Base-by-base conservation (phyloP, 2,329 filamentous ascomycete species). In the Pyrenochaeta sp. region DNA sequence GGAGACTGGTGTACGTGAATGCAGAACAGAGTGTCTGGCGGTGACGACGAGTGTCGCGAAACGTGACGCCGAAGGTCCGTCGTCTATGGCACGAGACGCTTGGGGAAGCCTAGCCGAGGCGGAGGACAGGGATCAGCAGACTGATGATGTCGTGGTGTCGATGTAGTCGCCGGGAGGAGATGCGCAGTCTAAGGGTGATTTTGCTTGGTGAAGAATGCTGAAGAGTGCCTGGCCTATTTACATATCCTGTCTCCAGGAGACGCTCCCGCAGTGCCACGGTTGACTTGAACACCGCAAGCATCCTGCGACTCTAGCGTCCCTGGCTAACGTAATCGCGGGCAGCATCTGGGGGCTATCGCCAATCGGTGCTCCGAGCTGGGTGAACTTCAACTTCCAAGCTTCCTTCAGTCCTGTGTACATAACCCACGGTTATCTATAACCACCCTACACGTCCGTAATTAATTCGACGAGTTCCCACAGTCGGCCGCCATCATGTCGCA, bases 401-500 rank as follows among this genome's bases (percentile, higher is more conserved):
- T 64, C 60, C 56, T 54, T 51, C 45, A 49, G 54, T 51, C 63
- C 47, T 45, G 49, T 49, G 39, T 50, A 47, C 49, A 54, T 41
- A 27, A 23, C 29, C 31, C 48, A 49, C 56, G 23, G 51, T 61
- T 54, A 50, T 61, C 23, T n/a, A n/a, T n/a, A n/a, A 57, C 61
- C 51, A 49, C 54, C 49, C 39, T 45, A 10, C 42, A 40, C 42
- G 29, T 50, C 50, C 39, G 51, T 42, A 47, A 27, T 35, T 12
- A 45, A 50, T 37, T 45, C 48, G 29, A 23, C 56, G 41, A n/a
- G 21, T n/a, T n/a, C 40, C 55, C 49, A 31, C 49, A 49, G 54
- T 58, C 47, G n/a, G 40, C 63, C 77, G 77, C 75, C 77, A 89
- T 79, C 77, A 97, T 97, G 92, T 95, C 92, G 80, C 90, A 92